Conservation (phyloP, 805 yeast genomes). For the Saccharomyces jurei region DNA sequence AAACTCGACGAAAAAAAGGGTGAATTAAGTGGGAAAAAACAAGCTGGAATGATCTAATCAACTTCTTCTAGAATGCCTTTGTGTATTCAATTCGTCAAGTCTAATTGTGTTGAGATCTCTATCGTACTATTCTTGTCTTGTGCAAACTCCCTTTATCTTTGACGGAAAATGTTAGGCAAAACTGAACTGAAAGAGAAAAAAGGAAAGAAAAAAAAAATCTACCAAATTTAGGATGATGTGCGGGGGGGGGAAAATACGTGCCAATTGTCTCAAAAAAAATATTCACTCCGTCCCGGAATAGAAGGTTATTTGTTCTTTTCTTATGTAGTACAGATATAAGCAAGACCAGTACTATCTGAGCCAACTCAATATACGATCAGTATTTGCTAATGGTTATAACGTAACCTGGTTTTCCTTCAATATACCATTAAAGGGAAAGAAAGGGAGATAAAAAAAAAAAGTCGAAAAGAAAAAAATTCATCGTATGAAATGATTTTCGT, state of each 20-base stretch:
- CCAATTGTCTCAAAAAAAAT: neutral
- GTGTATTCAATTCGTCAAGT: neutral
- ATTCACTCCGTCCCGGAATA: neutral
- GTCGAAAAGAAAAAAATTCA: neutral
- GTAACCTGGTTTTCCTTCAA: neutral
- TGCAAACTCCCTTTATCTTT: neutral
- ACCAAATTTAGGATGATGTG: neutral
- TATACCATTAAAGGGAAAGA: neutral
- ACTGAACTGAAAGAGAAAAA: neutral
- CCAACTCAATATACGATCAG: neutral
- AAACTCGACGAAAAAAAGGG: neutral
- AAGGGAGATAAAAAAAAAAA: neutral
- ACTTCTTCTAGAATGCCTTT: neutral
- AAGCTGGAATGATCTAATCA: neutral
- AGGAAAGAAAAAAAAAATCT: neutral
- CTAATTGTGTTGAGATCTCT: neutral
- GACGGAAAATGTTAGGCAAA: neutral
- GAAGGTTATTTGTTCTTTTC: neutral
- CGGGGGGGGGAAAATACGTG: neutral
- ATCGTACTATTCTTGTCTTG: neutral
- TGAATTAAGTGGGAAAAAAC: neutral
- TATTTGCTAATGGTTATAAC: neutral
- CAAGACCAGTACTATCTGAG: neutral
- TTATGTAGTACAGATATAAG: neutral
- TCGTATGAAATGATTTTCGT: neutral